These are phyloP conservation scores for Cyberlindnera petersonii DNA, from an alignment of 805 yeast genomes.

Conservation along the genomic window DNA sequence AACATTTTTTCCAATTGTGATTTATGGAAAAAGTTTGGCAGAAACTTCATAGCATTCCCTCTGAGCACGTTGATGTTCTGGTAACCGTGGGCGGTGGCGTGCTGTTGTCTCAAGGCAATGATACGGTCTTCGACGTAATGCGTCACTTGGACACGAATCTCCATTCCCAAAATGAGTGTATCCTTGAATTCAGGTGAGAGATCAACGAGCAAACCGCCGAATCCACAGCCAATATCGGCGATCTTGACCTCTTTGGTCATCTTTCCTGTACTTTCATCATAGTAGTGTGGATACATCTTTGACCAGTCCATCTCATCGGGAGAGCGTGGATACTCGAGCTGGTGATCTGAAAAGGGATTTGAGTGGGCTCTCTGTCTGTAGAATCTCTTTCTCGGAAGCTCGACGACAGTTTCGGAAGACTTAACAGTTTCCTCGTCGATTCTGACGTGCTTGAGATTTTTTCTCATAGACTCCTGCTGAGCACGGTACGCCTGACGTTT, in stretches of 20 bases:
- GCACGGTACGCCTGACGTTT: constrained; percentile 39
- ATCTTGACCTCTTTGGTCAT: constrained; percentile 64
- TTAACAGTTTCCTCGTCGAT: constrained; percentile 34
- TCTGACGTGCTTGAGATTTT: constrained; percentile 43
- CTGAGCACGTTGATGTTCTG: constrained; percentile 87
- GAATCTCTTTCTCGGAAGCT: constrained; percentile 78
- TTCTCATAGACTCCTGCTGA: constrained; percentile 47
- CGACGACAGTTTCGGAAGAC: constrained; percentile 27
- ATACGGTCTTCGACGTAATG: constrained; percentile 95
- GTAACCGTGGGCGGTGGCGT: constrained; percentile 40
- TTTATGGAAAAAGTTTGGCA: constrained; percentile 87
- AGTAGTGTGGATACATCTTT: constrained; percentile 61
- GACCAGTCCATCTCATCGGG: constrained; percentile 91
- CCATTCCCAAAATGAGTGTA: constrained; percentile 85
- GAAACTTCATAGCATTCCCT: constrained; percentile 96
- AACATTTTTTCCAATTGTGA: constrained; percentile 86
- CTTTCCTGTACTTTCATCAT: constrained; percentile 36
- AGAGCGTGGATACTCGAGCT: constrained; percentile 76
- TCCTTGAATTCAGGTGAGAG: constrained; percentile 76
- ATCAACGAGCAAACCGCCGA: constrained; percentile 84
- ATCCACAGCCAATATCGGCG: constrained; percentile 97
- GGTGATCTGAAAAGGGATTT: constrained; percentile 94
- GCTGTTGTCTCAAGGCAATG: constrained; percentile 67
- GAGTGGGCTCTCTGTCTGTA: constrained; percentile 98
- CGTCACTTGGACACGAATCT: constrained; percentile 95